Percentiles rank a stretch among this genome's conserved stretches.
Evolutionary conservation across 2,329 filamentous ascomycete genomes (phyloP).

Genomic region (Pyrenochaeta sp.): DNA sequence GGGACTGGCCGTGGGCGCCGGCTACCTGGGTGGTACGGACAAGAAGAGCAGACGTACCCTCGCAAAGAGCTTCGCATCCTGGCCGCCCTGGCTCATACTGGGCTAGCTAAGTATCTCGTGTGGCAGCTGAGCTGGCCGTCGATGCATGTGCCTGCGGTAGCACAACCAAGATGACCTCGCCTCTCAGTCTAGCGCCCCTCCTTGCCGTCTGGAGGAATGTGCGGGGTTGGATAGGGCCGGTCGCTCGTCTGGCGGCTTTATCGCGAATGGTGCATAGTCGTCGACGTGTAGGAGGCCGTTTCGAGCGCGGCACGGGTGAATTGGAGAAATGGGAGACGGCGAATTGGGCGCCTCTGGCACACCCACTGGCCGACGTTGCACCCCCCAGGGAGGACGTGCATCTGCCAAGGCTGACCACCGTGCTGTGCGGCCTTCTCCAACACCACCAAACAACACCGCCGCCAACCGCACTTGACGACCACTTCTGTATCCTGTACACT

Average conservation of each 20-base stretch:
- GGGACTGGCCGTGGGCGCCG: slow-evolving; percentile 8
- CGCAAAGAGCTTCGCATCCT: slow-evolving; percentile 99
- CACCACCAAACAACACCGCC: slow-evolving; percentile 7
- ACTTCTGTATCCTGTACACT: no score
- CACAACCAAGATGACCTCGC: slow-evolving; percentile 31
- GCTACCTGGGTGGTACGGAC: slow-evolving; percentile 26
- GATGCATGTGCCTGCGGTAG: slow-evolving; percentile 44
- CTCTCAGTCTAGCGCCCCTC: slow-evolving; percentile 40
- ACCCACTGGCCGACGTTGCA: slow-evolving; percentile 26
- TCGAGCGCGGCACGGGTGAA: background rate
- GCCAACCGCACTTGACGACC: slow-evolving; percentile 10
- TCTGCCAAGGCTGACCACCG: slow-evolving; percentile 24
- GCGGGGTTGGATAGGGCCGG: slow-evolving; percentile 23
- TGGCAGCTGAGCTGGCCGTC: slow-evolving; percentile 23
- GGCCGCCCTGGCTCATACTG: slow-evolving; percentile 73
- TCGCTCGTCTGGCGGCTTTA: slow-evolving; percentile 14
- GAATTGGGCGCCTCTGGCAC: slow-evolving; percentile 22
- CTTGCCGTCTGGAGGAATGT: slow-evolving; percentile 15
- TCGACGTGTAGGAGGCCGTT: background rate
- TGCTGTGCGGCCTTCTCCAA: slow-evolving; percentile 13
- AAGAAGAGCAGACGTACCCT: slow-evolving; percentile 70
- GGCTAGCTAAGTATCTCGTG: slow-evolving; percentile 35
- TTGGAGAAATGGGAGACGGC: slow-evolving; percentile 7
- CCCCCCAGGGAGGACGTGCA: slow-evolving; percentile 37
- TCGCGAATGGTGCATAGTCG: slow-evolving; percentile 30